A percentile compares a stretch with the other conserved stretches of the same genome.
These are phyloP conservation scores for Rhynchosporium secalis DNA, from an alignment of 2,329 filamentous ascomycete species.

Conservation along the genomic window DNA sequence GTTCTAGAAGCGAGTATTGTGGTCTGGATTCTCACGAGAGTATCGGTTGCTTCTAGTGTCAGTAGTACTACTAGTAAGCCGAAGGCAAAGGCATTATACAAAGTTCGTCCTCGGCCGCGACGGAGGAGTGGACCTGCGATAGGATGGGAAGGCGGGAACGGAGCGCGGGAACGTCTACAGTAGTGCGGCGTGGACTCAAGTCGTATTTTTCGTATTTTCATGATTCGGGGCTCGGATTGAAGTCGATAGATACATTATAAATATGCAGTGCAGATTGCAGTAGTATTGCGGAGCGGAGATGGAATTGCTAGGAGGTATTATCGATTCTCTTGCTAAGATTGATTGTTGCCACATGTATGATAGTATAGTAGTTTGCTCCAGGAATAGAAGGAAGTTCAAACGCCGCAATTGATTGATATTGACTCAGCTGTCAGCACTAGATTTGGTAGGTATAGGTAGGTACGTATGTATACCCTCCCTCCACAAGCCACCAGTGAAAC, in stretches of 20 bases:
- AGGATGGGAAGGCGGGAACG: not conserved
- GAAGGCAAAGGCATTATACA: not conserved
- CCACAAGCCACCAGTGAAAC: too few species aligned
- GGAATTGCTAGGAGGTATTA: too few species aligned
- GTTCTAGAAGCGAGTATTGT: conserved; percentile 1
- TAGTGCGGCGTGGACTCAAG: not conserved
- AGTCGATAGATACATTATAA: not conserved
- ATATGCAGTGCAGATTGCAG: not conserved
- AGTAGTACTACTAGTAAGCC: not conserved
- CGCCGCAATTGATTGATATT: too few species aligned
- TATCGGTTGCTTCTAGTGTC: not conserved
- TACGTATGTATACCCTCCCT: too few species aligned
- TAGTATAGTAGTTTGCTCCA: too few species aligned
- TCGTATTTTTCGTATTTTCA: not conserved
- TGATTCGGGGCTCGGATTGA: not conserved
- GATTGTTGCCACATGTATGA: too few species aligned
- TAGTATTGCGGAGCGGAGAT: not conserved
- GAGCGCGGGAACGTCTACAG: not conserved
- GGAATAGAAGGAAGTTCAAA: too few species aligned
- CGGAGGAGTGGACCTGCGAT: not conserved
- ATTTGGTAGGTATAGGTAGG: too few species aligned
- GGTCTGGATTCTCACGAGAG: not conserved
- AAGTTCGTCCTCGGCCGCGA: not conserved
- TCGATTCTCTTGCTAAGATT: too few species aligned
- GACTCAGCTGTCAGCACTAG: too few species aligned